These are phyloP conservation scores for Thelonectria olida DNA, from an alignment of 2,329 filamentous ascomycete species.

Conservation along the genomic window DNA sequence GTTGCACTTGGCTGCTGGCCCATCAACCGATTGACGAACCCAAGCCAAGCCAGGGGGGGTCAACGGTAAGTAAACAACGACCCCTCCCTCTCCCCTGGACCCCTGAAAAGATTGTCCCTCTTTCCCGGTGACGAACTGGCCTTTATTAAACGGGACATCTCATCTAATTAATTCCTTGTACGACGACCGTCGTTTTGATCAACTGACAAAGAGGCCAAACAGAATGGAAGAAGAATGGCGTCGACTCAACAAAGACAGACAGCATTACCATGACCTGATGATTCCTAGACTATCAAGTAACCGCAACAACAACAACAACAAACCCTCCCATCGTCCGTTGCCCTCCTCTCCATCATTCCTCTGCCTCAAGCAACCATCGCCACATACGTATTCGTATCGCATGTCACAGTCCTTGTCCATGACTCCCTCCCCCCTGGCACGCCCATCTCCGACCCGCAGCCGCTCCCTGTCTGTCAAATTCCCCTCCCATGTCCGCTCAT, in stretches of 20 bases:
- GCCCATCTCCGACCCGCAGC: constrained; percentile 27
- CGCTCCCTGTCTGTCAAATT: constrained; percentile 32
- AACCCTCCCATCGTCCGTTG: not conserved
- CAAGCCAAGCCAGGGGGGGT: not conserved
- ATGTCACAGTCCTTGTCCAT: not conserved
- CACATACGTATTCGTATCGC: constrained; percentile 3
- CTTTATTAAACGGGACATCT: too few relatives aligned
- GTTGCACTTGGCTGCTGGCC: constrained; percentile 4
- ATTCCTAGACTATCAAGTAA: too few relatives aligned
- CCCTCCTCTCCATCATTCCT: not conserved
- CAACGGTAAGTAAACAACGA: not conserved
- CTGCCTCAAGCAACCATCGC: not conserved
- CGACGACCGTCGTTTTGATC: too few relatives aligned
- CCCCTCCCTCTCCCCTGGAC: not conserved
- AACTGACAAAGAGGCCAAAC: too few relatives aligned
- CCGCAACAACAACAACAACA: not conserved
- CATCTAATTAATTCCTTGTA: too few relatives aligned
- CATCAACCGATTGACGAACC: constrained; percentile 20
- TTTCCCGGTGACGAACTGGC: too few relatives aligned
- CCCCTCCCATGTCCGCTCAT: constrained; percentile 19
- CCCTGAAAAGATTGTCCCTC: not conserved
- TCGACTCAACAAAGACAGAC: too few relatives aligned
- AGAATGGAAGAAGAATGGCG: too few relatives aligned
- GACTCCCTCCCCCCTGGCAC: constrained; percentile 7
- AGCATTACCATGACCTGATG: constrained; percentile 9